A percentile compares a stretch with the other conserved stretches of the same genome.
Evolutionary conservation across 352 stramenopile species (phyloP).

Genomic region (Globisporangium lucens): DNA sequence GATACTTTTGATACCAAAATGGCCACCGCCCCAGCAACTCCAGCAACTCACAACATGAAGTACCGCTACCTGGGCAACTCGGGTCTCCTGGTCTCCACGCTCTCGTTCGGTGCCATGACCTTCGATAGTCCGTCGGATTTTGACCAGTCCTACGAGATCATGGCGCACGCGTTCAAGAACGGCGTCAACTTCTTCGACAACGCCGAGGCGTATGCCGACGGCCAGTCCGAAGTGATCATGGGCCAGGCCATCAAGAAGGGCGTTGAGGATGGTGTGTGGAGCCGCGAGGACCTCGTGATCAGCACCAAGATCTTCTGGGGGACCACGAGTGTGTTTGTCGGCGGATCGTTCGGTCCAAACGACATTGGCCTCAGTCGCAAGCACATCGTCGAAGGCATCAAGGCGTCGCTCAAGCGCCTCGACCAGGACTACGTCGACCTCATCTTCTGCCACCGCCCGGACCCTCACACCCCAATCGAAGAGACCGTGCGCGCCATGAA

Average conservation of each 20-base stretch:
- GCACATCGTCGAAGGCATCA: constrained; percentile 44
- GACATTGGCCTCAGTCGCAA: constrained; percentile 30
- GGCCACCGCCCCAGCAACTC: neutral
- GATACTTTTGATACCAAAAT: too few species aligned
- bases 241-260: constrained; percentile 25
- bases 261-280: constrained; percentile 21
- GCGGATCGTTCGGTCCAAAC: constrained; percentile 17
- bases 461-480: constrained; percentile 28
- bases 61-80: constrained; percentile 55
- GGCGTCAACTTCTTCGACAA: constrained; percentile 64
- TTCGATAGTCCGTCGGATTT: constrained; percentile 14
- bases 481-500: constrained; percentile 51
- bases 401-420: constrained; percentile 38
- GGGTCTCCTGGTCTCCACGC: constrained; percentile 40
- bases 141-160: constrained; percentile 28
- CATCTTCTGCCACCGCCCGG: constrained; percentile 44
- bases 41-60: constrained; percentile 41
- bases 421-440: constrained; percentile 43
- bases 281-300: constrained; percentile 48
- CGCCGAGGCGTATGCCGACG: constrained; percentile 35
- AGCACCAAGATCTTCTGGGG: constrained; percentile 58
- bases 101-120: constrained; percentile 37
- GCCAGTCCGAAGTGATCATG: constrained; percentile 31
- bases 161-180: constrained; percentile 26
- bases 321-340: neutral